Evolutionary conservation across 2,329 filamentous ascomycete species (phyloP).

Genomic region (Emergomyces pasteurianus): DNA sequence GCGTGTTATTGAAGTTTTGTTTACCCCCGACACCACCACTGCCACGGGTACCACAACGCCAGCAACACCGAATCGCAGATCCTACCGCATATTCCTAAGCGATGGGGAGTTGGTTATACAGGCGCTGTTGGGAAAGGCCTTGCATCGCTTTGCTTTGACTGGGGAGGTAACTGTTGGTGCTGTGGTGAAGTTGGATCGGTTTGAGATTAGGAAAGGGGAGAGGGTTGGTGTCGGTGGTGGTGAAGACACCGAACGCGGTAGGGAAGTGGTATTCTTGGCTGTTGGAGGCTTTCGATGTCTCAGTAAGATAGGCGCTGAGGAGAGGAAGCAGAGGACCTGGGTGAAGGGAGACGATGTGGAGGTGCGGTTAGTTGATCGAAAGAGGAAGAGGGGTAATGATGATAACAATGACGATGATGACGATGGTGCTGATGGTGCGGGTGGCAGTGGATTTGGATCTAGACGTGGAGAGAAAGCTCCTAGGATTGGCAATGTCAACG

Average conservation of each 20-base stretch:
- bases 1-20: slow-evolving; percentile 12
- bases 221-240: slow-evolving; percentile 4
- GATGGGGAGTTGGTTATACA: slow-evolving; percentile 21
- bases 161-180: slow-evolving; percentile 11
- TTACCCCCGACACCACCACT: not conserved
- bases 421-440: no score
- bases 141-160: slow-evolving; percentile 10
- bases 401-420: not conserved
- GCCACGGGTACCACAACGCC: not conserved
- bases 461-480: not conserved
- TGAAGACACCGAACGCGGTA: not conserved
- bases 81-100: slow-evolving; percentile 13
- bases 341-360: not conserved
- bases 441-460: not conserved
- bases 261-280: slow-evolving; percentile 15
- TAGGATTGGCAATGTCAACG: not conserved
- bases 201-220: slow-evolving; percentile 13
- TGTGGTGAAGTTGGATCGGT: slow-evolving; percentile 14
- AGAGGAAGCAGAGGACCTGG: not conserved
- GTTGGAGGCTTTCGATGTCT: slow-evolving; percentile 14
- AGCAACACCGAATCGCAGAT: not conserved
- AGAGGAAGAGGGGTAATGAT: not conserved
- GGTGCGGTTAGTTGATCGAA: not conserved
- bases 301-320: not conserved
- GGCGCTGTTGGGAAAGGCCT: slow-evolving; percentile 14